phyloP scores from a whole-genome alignment of 169 alveolate species.

The Plasmodium cynomolgi region DNA sequence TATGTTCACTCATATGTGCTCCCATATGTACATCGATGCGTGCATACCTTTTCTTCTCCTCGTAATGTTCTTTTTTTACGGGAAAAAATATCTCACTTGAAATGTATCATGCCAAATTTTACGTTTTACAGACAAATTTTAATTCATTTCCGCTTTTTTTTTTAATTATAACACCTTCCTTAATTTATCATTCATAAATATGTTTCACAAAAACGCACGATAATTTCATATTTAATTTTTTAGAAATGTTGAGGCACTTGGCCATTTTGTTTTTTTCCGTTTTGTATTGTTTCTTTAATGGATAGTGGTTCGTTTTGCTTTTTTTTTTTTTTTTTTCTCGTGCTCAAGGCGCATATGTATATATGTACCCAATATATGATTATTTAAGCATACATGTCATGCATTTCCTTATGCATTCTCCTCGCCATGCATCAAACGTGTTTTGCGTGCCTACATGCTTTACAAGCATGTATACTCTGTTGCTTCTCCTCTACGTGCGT shows the following conservation, averaged over 20 bases:
- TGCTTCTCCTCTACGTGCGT: neutral
- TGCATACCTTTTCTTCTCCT: neutral
- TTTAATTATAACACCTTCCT: constrained; percentile 1
- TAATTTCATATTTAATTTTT: neutral
- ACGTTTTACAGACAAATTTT: neutral
- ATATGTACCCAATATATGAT: neutral
- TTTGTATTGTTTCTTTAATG: neutral
- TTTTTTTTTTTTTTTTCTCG: neutral
- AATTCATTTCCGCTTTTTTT: neutral
- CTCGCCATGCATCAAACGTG: neutral
- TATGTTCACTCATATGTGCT: neutral
- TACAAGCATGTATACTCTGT: neutral
- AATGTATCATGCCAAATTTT: neutral
- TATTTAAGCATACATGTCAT: neutral
- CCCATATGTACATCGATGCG: neutral
- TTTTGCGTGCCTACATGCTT: neutral
- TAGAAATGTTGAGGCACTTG: neutral
- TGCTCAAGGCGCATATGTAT: neutral
- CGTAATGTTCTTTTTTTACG: neutral
- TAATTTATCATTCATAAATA: neutral
- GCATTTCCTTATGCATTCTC: neutral
- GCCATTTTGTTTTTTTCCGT: neutral
- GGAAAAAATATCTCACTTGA: neutral
- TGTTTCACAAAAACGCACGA: neutral
- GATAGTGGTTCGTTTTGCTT: neutral